Percentiles rank a stretch among this genome's conserved stretches.
Evolutionary conservation across 2,329 filamentous ascomycete genomes (phyloP).

Genomic region (Botrytis sinoallii): DNA sequence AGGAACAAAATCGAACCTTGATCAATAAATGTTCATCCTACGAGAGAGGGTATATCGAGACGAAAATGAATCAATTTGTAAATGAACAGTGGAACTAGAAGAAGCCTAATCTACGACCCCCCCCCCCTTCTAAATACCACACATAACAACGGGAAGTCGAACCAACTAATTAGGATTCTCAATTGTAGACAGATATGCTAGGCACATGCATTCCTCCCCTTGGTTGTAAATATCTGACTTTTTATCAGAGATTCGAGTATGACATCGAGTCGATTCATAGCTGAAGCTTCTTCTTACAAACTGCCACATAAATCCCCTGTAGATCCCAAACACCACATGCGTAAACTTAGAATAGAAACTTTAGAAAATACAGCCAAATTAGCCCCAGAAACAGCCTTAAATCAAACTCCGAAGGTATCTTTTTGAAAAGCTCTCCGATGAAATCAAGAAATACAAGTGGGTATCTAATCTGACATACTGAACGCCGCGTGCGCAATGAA

Average conservation of each 20-base stretch:
- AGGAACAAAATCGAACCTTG: background rate
- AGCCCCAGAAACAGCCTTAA: background rate
- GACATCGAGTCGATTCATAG: background rate
- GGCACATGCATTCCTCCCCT: no score
- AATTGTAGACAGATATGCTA: background rate
- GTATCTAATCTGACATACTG: background rate
- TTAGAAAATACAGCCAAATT: background rate
- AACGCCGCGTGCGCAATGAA: background rate
- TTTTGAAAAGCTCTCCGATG: background rate
- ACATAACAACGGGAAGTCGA: background rate
- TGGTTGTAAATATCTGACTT: background rate
- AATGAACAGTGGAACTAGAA: background rate
- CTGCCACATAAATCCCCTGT: background rate
- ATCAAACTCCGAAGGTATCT: background rate
- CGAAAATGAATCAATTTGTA: background rate
- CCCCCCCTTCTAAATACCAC: no score
- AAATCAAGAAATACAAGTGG: background rate
- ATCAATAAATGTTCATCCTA: background rate
- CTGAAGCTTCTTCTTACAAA: background rate
- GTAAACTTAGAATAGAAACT: slow-evolving; percentile 23
- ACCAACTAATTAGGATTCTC: background rate
- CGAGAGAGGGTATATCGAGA: background rate
- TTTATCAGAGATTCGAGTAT: background rate
- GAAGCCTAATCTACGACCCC: background rate
- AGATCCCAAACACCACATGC: slow-evolving; percentile 23